Evolutionary conservation across 352 stramenopile species (phyloP).

Genomic region (Saprolegnia diclina): DNA sequence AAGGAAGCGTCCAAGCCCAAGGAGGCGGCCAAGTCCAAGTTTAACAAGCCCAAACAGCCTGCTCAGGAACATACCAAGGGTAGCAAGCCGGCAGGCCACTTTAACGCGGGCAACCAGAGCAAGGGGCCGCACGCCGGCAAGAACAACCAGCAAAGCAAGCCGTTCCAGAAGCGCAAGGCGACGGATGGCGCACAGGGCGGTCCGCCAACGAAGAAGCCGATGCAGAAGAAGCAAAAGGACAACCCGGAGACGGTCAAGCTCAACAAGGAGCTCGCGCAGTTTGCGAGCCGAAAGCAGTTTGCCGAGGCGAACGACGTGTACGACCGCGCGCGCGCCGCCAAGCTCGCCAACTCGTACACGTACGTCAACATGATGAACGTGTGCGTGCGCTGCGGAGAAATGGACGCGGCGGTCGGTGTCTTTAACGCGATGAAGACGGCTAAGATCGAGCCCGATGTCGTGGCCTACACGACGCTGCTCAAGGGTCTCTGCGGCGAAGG

Average conservation of each 20-base stretch:
- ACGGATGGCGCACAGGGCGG: background rate
- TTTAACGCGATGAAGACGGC: slow-evolving; percentile 27
- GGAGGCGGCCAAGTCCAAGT: background rate
- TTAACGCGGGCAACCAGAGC: background rate
- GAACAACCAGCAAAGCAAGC: background rate
- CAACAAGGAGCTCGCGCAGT: slow-evolving; percentile 28
- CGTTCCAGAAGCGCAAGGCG: slow-evolving; percentile 3
- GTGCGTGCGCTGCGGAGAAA: slow-evolving; percentile 27
- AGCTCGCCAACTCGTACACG: slow-evolving; percentile 29
- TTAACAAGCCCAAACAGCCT: background rate
- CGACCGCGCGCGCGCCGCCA: slow-evolving; percentile 1
- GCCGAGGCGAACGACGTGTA: slow-evolving; percentile 25
- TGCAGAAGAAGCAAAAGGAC: slow-evolving; percentile 26
- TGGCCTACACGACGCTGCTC: slow-evolving; percentile 29
- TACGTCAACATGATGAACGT: slow-evolving; percentile 31
- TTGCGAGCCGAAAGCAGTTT: slow-evolving; percentile 26
- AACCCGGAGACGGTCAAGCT: slow-evolving; percentile 28
- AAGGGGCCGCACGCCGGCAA: background rate
- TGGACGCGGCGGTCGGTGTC: slow-evolving; percentile 2
- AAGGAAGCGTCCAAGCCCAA: background rate
- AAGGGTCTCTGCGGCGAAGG: slow-evolving; percentile 30
- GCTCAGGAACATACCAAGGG: background rate
- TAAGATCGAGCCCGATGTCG: slow-evolving; percentile 22
- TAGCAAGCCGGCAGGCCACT: background rate
- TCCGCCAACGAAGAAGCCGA: slow-evolving; percentile 5